Conservation (phyloP, 192 early-diverging fungal genomes). For the Coemansia sp. region DNA sequence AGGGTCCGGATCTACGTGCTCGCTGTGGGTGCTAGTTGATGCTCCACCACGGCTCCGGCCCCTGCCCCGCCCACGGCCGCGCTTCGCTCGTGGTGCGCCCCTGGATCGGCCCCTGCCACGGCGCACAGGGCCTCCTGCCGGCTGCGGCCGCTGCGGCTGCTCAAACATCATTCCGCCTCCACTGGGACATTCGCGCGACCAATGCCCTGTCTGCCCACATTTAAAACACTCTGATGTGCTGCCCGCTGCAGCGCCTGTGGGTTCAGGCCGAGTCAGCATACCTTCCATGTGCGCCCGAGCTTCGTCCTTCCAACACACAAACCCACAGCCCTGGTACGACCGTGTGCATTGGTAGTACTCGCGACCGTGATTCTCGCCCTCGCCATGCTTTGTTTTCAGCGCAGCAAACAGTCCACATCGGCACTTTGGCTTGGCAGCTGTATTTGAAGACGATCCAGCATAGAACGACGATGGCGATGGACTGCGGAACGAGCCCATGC, state of each 20-base stretch:
- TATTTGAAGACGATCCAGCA: background rate
- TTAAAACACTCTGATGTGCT: conserved; percentile 34
- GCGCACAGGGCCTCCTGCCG: conserved; percentile 14
- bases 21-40: background rate
- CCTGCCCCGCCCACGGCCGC: conserved; percentile 3
- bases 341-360: conserved; percentile 58
- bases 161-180: conserved; percentile 3
- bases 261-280: background rate
- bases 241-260: background rate
- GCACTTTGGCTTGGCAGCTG: conserved; percentile 49
- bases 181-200: conserved; percentile 40
- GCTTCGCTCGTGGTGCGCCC: background rate
- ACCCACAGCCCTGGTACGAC: conserved; percentile 32
- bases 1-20: conserved; percentile 8
- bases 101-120: conserved; percentile 14
- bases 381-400: conserved; percentile 11
- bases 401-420: conserved; percentile 52
- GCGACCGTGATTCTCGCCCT: conserved; percentile 52
- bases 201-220: conserved; percentile 40
- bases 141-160: conserved; percentile 9
- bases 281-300: conserved; percentile 20
- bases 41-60: conserved; percentile 3
- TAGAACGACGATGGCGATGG: conserved; percentile 3
- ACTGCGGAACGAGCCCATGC: background rate
- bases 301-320: conserved; percentile 45